Evolutionary conservation across 2,329 filamentous ascomycete genomes (phyloP).

Genomic region (Torrubiella hemipterigena): DNA sequence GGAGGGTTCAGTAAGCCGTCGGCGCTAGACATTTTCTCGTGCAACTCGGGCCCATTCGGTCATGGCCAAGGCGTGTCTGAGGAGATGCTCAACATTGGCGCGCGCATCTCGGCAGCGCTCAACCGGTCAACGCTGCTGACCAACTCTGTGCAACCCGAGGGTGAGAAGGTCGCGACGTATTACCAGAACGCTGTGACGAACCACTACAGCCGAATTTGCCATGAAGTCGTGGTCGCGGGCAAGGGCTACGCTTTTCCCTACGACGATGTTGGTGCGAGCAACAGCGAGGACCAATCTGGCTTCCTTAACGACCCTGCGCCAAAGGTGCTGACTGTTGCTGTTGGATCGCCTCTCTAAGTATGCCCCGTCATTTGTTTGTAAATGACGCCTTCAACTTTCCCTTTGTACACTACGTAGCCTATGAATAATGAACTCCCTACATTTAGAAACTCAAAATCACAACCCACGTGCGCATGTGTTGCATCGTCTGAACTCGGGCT

Average conservation of each 20-base stretch:
- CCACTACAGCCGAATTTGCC: slow-evolving; percentile 55
- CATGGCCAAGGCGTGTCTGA: slow-evolving; percentile 25
- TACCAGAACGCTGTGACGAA: slow-evolving; percentile 47
- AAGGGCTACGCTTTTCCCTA: slow-evolving; percentile 61
- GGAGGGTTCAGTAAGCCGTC: slow-evolving; percentile 32
- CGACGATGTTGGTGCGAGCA: slow-evolving; percentile 51
- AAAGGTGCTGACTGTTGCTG: slow-evolving; percentile 39
- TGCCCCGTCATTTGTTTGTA: no score
- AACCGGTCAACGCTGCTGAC: slow-evolving; percentile 59
- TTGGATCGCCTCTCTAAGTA: slow-evolving; percentile 31
- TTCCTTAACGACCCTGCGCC: slow-evolving; percentile 47
- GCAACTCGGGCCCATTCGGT: slow-evolving; percentile 45
- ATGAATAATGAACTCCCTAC: no score
- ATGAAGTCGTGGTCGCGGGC: slow-evolving; percentile 45
- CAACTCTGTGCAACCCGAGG: slow-evolving; percentile 38
- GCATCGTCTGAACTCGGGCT: no score
- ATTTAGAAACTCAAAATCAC: no score
- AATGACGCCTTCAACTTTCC: no score
- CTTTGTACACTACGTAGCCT: no score
- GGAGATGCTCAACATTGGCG: slow-evolving; percentile 50
- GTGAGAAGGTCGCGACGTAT: slow-evolving; percentile 34
- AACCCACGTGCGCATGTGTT: no score
- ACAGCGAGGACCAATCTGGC: slow-evolving; percentile 47
- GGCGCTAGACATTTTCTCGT: slow-evolving; percentile 37
- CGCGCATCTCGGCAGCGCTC: slow-evolving; percentile 63